These are phyloP conservation scores for Elsinoe perseae DNA, from an alignment of 2,329 filamentous ascomycete species.

Conservation along the genomic window DNA sequence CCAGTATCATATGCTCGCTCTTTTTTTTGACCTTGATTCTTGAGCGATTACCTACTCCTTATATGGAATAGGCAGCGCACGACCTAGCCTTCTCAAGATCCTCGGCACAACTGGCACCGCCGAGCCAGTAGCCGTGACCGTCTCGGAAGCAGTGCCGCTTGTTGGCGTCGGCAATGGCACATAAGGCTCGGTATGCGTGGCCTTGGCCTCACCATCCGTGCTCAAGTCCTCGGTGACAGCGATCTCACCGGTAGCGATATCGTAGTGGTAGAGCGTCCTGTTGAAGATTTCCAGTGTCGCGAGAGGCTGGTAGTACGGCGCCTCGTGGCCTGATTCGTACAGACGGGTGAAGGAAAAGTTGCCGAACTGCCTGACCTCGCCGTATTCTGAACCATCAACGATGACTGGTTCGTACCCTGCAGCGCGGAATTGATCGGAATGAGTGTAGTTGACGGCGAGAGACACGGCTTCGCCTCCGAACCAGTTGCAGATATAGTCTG, in stretches of 20 bases:
- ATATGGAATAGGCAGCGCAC: background rate
- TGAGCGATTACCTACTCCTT: background rate
- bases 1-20: background rate
- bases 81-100: background rate
- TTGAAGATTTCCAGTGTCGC: conserved; percentile 32
- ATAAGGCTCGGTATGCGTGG: conserved; percentile 28
- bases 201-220: conserved; percentile 29
- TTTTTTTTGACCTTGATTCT: background rate
- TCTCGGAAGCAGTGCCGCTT: background rate
- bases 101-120: background rate
- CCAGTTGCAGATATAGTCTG: conserved; percentile 35
- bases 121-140: background rate
- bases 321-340: conserved; percentile 36
- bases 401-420: conserved; percentile 29
- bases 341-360: conserved; percentile 28
- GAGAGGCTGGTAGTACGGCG: conserved; percentile 35
- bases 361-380: conserved; percentile 32
- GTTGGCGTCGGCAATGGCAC: background rate
- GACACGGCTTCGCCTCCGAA: conserved; percentile 48
- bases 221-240: conserved; percentile 30
- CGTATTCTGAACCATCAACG: conserved; percentile 34
- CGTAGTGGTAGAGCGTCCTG: conserved; percentile 30
- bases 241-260: conserved; percentile 31
- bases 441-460: conserved; percentile 35
- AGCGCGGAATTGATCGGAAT: conserved; percentile 26